Evolutionary conservation across 2,329 filamentous ascomycete genomes (phyloP).

Genomic region (Trichophyton simii): DNA sequence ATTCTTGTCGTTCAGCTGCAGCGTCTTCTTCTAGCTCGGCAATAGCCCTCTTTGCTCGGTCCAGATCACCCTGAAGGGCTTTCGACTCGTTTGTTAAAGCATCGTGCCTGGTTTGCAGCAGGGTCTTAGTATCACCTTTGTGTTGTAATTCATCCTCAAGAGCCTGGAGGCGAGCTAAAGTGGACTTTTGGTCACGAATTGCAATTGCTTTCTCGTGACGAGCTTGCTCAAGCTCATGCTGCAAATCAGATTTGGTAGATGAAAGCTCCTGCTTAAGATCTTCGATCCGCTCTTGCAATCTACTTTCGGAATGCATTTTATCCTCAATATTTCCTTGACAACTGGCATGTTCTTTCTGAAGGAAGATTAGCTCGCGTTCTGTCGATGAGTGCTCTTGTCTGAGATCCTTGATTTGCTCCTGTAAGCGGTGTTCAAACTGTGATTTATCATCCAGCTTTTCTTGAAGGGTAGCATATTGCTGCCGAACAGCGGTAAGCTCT

Average conservation of each 20-base stretch:
- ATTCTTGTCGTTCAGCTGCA: constrained; percentile 44
- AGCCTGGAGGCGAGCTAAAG: constrained; percentile 40
- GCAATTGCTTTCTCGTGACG: constrained; percentile 35
- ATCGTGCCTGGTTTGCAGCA: constrained; percentile 58
- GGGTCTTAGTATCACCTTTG: constrained; percentile 50
- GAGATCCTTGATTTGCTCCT: constrained; percentile 29
- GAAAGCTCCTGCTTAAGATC: constrained; percentile 29
- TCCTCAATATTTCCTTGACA: constrained; percentile 34
- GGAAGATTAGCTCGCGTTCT: constrained; percentile 50
- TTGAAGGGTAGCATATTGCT: constrained; percentile 34
- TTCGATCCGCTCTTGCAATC: constrained; percentile 30
- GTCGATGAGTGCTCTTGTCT: constrained; percentile 35
- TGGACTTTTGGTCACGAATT: constrained; percentile 30
- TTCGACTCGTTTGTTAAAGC: constrained; percentile 53
- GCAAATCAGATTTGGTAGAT: constrained; percentile 26
- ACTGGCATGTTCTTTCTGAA: constrained; percentile 35
- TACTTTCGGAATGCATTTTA: constrained; percentile 31
- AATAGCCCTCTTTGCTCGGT: constrained; percentile 32
- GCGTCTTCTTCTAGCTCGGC: constrained; percentile 39
- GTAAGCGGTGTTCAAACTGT: constrained; percentile 28
- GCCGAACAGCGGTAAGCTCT: constrained; percentile 46
- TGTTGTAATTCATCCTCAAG: constrained; percentile 48
- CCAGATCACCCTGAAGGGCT: constrained; percentile 53
- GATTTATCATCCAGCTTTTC: constrained; percentile 34
- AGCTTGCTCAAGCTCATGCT: constrained; percentile 34